phyloP scores from a whole-genome alignment of 2,329 filamentous ascomycete species.

The Didymella sp. region DNA sequence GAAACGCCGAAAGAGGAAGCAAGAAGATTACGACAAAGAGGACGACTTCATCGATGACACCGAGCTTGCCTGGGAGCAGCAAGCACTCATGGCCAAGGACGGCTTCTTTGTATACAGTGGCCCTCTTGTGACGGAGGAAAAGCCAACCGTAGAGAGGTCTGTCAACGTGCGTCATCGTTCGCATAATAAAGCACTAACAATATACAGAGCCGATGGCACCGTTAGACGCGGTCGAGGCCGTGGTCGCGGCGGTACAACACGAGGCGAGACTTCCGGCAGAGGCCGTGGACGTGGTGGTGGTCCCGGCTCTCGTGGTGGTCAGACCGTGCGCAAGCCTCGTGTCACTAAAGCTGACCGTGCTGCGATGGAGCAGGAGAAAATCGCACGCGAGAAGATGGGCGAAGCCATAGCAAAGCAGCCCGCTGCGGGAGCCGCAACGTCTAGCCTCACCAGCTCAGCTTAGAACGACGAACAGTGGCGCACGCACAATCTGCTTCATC shows the following conservation, averaged over 20 bases:
- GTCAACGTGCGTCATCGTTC: constrained; percentile 25
- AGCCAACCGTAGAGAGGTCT: constrained; percentile 69
- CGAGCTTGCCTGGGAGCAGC: constrained; percentile 92
- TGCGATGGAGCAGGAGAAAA: constrained; percentile 80
- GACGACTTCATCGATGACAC: constrained; percentile 85
- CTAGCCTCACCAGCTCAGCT: constrained; percentile 19
- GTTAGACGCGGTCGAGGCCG: constrained; percentile 71
- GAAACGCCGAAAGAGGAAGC: constrained; percentile 81
- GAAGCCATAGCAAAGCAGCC: constrained; percentile 39
- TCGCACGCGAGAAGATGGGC: constrained; percentile 69
- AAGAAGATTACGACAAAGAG: constrained; percentile 71
- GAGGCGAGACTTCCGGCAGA: constrained; percentile 51
- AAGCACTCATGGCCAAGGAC: constrained; percentile 91
- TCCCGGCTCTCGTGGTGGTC: constrained; percentile 77
- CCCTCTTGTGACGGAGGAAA: constrained; percentile 86
- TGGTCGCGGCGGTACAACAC: constrained; percentile 58
- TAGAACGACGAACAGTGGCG: neutral
- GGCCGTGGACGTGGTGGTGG: constrained; percentile 59
- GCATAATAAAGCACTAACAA: constrained; percentile 34
- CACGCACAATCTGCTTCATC: neutral
- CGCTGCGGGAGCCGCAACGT: constrained; percentile 23
- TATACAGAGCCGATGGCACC: constrained; percentile 71
- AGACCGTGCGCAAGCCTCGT: constrained; percentile 78
- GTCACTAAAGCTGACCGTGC: constrained; percentile 86
- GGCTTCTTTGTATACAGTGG: constrained; percentile 99